Percentiles rank a stretch among this genome's conserved stretches.
These are phyloP conservation scores for Saksenaea vasiformis DNA, from an alignment of 371 early-diverging fungal species.

Conservation along the genomic window DNA sequence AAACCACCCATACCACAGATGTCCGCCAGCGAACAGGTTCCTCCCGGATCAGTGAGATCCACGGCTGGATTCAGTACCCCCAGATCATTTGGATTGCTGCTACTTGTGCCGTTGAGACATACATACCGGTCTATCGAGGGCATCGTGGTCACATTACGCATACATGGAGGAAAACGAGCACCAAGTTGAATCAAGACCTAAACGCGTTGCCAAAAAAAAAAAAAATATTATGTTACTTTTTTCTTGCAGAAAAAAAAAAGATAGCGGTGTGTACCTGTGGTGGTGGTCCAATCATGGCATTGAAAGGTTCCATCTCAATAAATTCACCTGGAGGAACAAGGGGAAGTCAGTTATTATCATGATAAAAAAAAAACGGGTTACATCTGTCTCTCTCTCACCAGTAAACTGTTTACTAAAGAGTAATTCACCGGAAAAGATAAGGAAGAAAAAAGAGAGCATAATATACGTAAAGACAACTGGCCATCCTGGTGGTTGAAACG, in stretches of 20 bases:
- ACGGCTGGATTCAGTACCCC: slow-evolving; percentile 18
- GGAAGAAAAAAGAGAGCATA: slow-evolving; percentile 14
- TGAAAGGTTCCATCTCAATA: slow-evolving; percentile 26
- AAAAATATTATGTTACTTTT: too few relatives aligned
- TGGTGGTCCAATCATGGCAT: slow-evolving; percentile 27
- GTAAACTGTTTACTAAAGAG: slow-evolving; percentile 18
- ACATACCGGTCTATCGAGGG: slow-evolving; percentile 30
- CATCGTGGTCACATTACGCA: slow-evolving; percentile 40
- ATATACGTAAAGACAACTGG: slow-evolving; percentile 23
- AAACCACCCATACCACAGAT: slow-evolving; percentile 53
- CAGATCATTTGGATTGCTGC: background rate
- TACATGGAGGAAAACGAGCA: slow-evolving; percentile 56
- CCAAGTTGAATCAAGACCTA: slow-evolving; percentile 47
- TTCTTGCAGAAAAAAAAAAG: background rate
- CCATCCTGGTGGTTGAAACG: slow-evolving; percentile 15
- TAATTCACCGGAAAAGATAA: slow-evolving; percentile 25
- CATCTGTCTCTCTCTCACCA: slow-evolving; percentile 3
- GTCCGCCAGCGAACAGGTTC: slow-evolving; percentile 42
- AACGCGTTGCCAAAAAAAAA: too few relatives aligned
- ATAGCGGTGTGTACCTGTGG: slow-evolving; percentile 14
- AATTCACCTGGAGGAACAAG: slow-evolving; percentile 19
- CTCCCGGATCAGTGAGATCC: slow-evolving; percentile 7
- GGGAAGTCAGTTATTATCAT: background rate
- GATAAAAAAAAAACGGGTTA: background rate
- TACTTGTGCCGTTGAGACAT: slow-evolving; percentile 17